Base-by-base conservation (phyloP, 2,329 filamentous ascomycete species). In the Penicillium italicum region DNA sequence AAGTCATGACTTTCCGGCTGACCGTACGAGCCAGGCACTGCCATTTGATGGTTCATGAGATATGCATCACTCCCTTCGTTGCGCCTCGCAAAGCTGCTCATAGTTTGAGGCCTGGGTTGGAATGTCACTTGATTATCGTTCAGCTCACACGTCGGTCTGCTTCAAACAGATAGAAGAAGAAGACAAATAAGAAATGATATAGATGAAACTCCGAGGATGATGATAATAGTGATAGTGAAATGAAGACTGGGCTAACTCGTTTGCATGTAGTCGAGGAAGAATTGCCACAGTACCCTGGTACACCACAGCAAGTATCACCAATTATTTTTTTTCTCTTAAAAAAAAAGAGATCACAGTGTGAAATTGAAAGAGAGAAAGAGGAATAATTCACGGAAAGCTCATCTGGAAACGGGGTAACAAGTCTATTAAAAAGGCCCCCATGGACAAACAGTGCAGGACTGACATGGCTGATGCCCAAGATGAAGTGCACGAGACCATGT, bases 1-100 rank as follows among this genome's bases (percentile, higher is more conserved):
- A 71, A 71, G 6, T 74, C 71, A 57, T 71, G 63, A 34, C 53
- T 55, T 33, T 72, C 65, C 43, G 61, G 56, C 50, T 69, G 70
- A 44, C 62, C 67, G 59, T 72, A 72, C 12, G 66, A 61, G 33
- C 67, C 61, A 31, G 71, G 68, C 33, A 72, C 59, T 28, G 68
- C 62, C 54, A 70, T 60, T 45, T 68, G 68, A 36, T 71, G 72
- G 40, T 69, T 70, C 57, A 73, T 62, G 43, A 71, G 55, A 56
- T 72, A 74, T 50, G 55, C 62, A 33, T 72, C 70, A 37, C 69
- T 67, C 36, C 70, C 71, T 50, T 75, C 71, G 60, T 66, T 69
- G 60, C 73, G 73, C 62, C 71, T 72, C 56, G 69, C 67, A 66
- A 73, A 76, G 43, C 68, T 71, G 62, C 70, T 74, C 74, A 77